Evolutionary conservation across 2,329 filamentous ascomycete genomes (phyloP), one percentile per base, ranked within the genome.

Genomic region (Colletotrichum costaricense): DNA sequence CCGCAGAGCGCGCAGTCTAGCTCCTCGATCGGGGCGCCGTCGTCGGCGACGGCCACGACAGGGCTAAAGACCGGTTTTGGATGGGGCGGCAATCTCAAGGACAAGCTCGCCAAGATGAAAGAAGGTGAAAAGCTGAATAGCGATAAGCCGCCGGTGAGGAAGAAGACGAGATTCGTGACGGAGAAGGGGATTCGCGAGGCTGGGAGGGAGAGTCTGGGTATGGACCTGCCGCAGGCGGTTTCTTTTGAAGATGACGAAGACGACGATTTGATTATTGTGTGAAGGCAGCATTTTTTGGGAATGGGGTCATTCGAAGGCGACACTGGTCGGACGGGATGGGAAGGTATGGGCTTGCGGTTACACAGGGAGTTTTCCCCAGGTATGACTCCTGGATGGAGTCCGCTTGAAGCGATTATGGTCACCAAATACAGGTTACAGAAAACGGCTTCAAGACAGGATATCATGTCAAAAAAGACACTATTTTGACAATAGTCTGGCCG

Each of bases 151-250:
- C 90, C 89, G 0, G 87, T 90, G 38, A 86, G 89, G 76, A 93
- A 94, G 83, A 94, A 94, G 86, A 95, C 93, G 64, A 87, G 93
- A n/a, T 95, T 95, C 79, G 88, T 95, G 54, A 94, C 93, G 30
- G 91, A 91, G 55, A 94, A 92, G 80, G 93, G 93, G 0, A 95
- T 95, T 74, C 89, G 91, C 67, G 93, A 94, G 81, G 93, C 93
- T 4, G 93, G 93, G 1, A 86, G 93, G 73, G 93, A 95, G 78
- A 95, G 93, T 78, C 80, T 95, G 2, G 91, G 92, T 11, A 85
- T 82, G n/a, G 88, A 89, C 64, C 81, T 85, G 72, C 63, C 68
- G 57, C 63, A 59, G 52, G 35, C 69, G 54, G 55, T 74, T 63
- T 74, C 72, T 33, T 74, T 74, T 62, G 79, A 79, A 74, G 80